Conservation (phyloP, 495 filamentous ascomycete genomes). For the Chaetomium tenue region DNA sequence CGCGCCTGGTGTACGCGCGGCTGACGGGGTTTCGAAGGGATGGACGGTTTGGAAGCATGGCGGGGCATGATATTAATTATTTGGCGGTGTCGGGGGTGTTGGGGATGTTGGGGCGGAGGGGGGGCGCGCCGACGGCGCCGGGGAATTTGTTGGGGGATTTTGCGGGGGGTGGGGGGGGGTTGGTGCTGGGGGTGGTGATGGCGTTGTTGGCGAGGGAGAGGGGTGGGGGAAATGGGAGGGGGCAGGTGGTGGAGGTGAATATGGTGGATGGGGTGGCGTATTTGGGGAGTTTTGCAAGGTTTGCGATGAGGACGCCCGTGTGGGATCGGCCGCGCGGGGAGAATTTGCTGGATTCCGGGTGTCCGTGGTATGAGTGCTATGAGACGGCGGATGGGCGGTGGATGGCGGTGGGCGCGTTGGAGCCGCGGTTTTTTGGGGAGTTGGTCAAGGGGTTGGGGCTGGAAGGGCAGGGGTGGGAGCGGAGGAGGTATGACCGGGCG, state of each 20-base stretch:
- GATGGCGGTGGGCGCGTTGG: conserved; percentile 88
- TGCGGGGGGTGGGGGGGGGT: conserved; percentile 80
- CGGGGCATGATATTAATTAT: conserved; percentile 98
- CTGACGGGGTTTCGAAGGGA: conserved; percentile 88
- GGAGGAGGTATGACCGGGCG: conserved; percentile 54
- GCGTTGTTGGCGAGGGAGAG: conserved; percentile 56
- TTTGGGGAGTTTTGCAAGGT: conserved; percentile 70
- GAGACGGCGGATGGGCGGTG: conserved; percentile 76
- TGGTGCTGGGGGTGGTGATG: conserved; percentile 67
- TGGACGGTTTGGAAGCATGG: conserved; percentile 81
- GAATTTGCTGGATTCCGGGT: conserved; percentile 80
- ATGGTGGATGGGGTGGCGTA: conserved; percentile 91
- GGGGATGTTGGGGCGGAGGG: conserved; percentile 66
- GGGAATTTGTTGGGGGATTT: conserved; percentile 87
- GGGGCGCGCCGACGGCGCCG: conserved; percentile 66
- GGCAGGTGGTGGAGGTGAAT: conserved; percentile 89
- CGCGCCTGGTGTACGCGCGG: conserved; percentile 75
- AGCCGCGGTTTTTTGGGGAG: conserved; percentile 75
- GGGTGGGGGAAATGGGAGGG: conserved; percentile 65
- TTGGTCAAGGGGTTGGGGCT: conserved; percentile 65
- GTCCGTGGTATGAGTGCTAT: conserved; percentile 86
- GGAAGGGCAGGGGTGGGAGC: conserved; percentile 53
- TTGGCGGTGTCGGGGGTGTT: conserved; percentile 83
- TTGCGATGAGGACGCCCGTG: conserved; percentile 55
- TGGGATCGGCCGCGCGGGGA: conserved; percentile 65